Evolutionary conservation across 1,284 basidiomycete species (phyloP).

Genomic region (Hortiboletus rubellus): DNA sequence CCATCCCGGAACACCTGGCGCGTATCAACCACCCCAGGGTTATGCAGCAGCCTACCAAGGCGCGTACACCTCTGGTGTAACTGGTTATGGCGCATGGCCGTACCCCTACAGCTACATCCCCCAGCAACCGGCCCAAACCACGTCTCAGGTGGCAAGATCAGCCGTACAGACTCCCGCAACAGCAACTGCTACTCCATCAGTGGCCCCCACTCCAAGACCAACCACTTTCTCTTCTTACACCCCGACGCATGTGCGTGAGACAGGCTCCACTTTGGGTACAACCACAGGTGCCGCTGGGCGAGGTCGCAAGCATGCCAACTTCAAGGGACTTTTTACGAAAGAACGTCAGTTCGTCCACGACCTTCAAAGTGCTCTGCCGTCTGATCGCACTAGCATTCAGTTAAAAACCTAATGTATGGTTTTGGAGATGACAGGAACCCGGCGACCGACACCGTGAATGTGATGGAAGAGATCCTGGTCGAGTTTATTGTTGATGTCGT

Average conservation of each 20-base stretch:
- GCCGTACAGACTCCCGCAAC: conserved; percentile 34
- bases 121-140: conserved; percentile 39
- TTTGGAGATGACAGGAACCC: conserved; percentile 91
- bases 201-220: conserved; percentile 23
- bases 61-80: conserved; percentile 43
- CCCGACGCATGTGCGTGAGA: conserved; percentile 56
- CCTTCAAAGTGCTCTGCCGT: conserved; percentile 1
- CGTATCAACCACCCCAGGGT: conserved; percentile 34
- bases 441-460: conserved; percentile 81
- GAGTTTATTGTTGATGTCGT: conserved; percentile 91
- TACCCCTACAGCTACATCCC: conserved; percentile 59
- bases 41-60: conserved; percentile 51
- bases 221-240: conserved; percentile 54
- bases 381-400: conserved; percentile 41
- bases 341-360: conserved; percentile 56
- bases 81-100: conserved; percentile 58
- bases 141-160: conserved; percentile 38
- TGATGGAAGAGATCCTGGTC: conserved; percentile 93
- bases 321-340: conserved; percentile 74
- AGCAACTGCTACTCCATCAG: conserved; percentile 20
- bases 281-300: conserved; percentile 45
- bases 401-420: conserved; percentile 91
- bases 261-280: conserved; percentile 34
- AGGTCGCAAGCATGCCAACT: conserved; percentile 59
- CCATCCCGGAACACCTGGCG: conserved; percentile 39